Base-by-base conservation (phyloP, 352 stramenopile genomes). In the Globisporangium spinosum region DNA sequence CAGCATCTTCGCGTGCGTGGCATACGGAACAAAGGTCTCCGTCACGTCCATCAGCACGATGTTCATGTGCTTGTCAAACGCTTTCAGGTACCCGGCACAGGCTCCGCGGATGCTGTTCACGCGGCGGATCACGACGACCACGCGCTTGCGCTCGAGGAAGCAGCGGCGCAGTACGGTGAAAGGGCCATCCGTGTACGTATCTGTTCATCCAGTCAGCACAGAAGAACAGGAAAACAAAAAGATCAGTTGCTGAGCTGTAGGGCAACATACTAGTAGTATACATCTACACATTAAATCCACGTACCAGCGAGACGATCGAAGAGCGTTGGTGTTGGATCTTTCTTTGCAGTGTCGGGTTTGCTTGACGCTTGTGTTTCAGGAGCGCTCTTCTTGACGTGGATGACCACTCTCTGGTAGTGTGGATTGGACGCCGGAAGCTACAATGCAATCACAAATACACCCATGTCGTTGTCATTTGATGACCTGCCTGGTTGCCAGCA, bases 41-140 rank as follows among this genome's bases (percentile, higher is more conserved):
- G 88, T 82, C 13, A 97, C 94, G 74, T 98, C 91, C 69, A 90
- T 68, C 32, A 98, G 70, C 56, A 98, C 87, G 47, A 98, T 64
- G 75, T 98, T 98, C 77, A 97, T 90, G 77, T 98, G 94, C 75
- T 98, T 98, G 76, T 98, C 95, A 70, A 98, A 98, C 5, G 90
- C 93, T 65, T 98, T 91, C 40, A 98, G 76, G 67, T 87, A 95
- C n/a, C 94, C 95, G 0, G 78, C 89, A 64, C 94, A 89, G n/a
- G 82, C 94, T 47, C 95, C 95, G 20, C 94, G 85, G 25, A 98
- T 87, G 65, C 87, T 95, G 72, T 98, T 95, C 29, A 98, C 81
- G 58, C 91, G 90, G 49, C 95, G 89, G 34, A 98, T 73, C 23
- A 98, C 85, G 38, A 98, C 85, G 55, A 88, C 75, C 13, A 97